A percentile compares a stretch with the other conserved stretches of the same genome.
These are phyloP conservation scores for Pythium graminicola DNA, from an alignment of 352 stramenopile species.

Conservation along the genomic window DNA sequence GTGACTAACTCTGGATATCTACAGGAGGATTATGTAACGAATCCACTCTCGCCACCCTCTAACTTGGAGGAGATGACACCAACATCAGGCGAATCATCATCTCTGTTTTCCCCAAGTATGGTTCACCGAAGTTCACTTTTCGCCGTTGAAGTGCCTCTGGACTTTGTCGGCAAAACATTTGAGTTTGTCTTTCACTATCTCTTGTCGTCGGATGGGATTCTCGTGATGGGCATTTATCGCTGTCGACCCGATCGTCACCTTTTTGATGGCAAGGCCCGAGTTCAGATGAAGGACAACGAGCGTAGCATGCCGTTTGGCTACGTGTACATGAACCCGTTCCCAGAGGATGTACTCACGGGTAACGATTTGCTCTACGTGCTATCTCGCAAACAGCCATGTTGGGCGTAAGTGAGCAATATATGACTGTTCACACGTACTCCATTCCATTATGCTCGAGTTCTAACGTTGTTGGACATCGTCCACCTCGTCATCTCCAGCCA, in stretches of 20 bases:
- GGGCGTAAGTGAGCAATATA: constrained; percentile 26
- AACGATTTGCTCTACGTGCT: constrained; percentile 84
- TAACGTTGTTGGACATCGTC: neutral
- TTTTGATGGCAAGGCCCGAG: constrained; percentile 25
- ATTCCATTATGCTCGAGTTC: neutral
- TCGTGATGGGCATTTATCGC: constrained; percentile 70
- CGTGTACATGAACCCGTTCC: constrained; percentile 79
- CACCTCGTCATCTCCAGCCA: neutral
- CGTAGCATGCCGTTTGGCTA: constrained; percentile 75
- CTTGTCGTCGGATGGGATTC: constrained; percentile 71
- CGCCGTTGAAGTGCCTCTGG: constrained; percentile 66
- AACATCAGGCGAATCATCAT: constrained; percentile 27
- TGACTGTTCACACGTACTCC: neutral
- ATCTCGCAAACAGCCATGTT: constrained; percentile 72
- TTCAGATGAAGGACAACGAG: constrained; percentile 55
- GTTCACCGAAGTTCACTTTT: constrained; percentile 72
- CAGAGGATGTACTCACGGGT: constrained; percentile 62
- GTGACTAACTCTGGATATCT: too few species aligned
- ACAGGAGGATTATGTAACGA: constrained; percentile 33
- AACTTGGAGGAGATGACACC: constrained; percentile 21
- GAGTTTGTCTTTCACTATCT: constrained; percentile 81
- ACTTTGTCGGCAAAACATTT: constrained; percentile 78
- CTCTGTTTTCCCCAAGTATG: constrained; percentile 24
- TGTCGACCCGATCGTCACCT: constrained; percentile 50
- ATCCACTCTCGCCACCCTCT: constrained; percentile 19